Evolutionary conservation across 225 moss, liverwort and hornwort species (phyloP).

Genomic region (Marchantia paleacea): DNA sequence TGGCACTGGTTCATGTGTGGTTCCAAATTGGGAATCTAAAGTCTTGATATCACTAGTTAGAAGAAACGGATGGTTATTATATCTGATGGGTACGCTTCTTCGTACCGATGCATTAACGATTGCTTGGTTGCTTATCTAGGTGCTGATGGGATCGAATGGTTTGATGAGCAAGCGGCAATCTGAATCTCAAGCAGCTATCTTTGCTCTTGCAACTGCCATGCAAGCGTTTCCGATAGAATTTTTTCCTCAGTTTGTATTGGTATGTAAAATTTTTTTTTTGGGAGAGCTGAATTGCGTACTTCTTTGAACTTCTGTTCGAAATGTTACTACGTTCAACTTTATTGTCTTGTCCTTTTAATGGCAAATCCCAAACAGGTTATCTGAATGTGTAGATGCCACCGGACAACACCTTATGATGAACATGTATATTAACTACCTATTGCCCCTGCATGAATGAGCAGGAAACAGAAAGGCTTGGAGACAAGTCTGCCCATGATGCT

Average conservation of each 20-base stretch:
- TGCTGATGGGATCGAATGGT: constrained; percentile 76
- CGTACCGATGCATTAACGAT: neutral
- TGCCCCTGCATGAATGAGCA: constrained; percentile 22
- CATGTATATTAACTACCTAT: constrained; percentile 12
- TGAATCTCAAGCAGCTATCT: constrained; percentile 73
- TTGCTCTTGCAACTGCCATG: constrained; percentile 77
- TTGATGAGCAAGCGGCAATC: constrained; percentile 59
- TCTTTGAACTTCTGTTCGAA: too few species aligned
- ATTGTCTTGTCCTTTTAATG: neutral
- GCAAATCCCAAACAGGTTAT: neutral
- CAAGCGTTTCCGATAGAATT: constrained; percentile 72
- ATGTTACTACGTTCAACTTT: too few species aligned
- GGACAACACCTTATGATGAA: neutral
- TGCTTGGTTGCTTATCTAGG: constrained; percentile 36
- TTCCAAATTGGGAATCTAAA: too few species aligned
- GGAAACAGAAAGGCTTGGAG: constrained; percentile 75
- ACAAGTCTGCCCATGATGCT: constrained; percentile 67
- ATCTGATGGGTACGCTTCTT: too few species aligned
- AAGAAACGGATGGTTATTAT: too few species aligned
- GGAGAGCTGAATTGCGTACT: too few species aligned
- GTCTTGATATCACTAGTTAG: too few species aligned
- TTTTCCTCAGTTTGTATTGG: constrained; percentile 73
- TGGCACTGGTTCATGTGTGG: too few species aligned
- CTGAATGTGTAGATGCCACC: neutral
- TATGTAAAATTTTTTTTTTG: constrained; percentile 29